A percentile compares a stretch with the other conserved stretches of the same genome.
phyloP scores from a whole-genome alignment of 1,284 basidiomycete genomes.

The Fomitopsis pinicola region DNA sequence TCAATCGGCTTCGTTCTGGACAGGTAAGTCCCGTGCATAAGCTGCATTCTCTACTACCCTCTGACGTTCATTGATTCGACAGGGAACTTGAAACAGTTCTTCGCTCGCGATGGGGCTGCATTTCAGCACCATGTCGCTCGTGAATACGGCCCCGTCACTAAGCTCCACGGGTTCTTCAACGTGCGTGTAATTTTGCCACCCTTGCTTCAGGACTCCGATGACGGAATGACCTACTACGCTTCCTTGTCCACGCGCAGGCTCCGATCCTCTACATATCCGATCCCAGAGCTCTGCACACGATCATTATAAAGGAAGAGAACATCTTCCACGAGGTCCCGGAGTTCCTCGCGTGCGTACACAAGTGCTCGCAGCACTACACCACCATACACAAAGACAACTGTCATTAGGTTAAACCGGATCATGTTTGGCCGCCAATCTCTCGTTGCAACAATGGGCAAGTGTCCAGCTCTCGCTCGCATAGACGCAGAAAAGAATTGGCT shows the following conservation, averaged over 20 bases:
- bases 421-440: slow-evolving; percentile 8
- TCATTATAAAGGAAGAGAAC: slow-evolving; percentile 29
- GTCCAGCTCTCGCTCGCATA: too few relatives aligned
- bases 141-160: slow-evolving; percentile 17
- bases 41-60: neutral
- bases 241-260: slow-evolving; percentile 4
- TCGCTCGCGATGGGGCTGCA: slow-evolving; percentile 8
- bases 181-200: neutral
- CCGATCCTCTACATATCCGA: slow-evolving; percentile 21
- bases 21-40: neutral
- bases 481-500: too few relatives aligned
- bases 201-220: neutral
- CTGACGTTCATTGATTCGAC: too few relatives aligned
- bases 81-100: neutral
- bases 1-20: neutral
- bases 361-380: too few relatives aligned
- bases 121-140: slow-evolving; percentile 15
- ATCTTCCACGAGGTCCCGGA: slow-evolving; percentile 20
- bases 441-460: neutral
- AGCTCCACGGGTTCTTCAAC: slow-evolving; percentile 14
- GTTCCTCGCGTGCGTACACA: neutral
- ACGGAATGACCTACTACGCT: too few relatives aligned
- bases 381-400: too few relatives aligned
- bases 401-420: neutral
- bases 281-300: slow-evolving; percentile 23